Evolutionary conservation across 2,329 filamentous ascomycete species (phyloP).

Genomic region (Colletotrichum liriopes): DNA sequence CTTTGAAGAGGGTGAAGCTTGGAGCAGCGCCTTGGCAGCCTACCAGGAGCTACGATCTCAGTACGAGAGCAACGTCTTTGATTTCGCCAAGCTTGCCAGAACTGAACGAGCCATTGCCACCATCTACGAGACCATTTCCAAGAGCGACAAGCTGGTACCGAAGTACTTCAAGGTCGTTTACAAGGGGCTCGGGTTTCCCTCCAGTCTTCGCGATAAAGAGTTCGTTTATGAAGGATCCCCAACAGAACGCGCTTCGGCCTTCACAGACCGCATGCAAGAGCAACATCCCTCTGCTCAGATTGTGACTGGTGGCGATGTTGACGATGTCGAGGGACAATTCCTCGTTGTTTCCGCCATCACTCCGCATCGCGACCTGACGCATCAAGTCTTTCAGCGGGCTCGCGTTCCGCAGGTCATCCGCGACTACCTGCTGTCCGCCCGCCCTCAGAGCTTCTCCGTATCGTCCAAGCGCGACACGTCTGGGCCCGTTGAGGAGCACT

Average conservation of each 20-base stretch:
- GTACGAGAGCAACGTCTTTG: conserved; percentile 91
- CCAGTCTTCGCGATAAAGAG: conserved; percentile 86
- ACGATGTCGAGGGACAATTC: conserved; percentile 93
- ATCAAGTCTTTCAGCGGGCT: conserved; percentile 90
- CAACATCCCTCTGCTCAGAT: conserved; percentile 91
- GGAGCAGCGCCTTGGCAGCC: conserved; percentile 88
- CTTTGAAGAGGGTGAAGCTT: conserved; percentile 94
- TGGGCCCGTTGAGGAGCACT: conserved; percentile 80
- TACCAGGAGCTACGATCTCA: conserved; percentile 94
- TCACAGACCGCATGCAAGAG: conserved; percentile 93
- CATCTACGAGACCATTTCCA: conserved; percentile 90
- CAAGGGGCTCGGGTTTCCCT: conserved; percentile 89
- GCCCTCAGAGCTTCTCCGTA: conserved; percentile 84
- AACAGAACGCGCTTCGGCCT: conserved; percentile 83
- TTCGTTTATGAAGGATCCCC: conserved; percentile 91
- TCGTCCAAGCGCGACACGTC: conserved; percentile 80
- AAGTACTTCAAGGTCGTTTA: conserved; percentile 95
- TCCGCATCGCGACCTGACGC: conserved; percentile 84
- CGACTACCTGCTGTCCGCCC: conserved; percentile 87
- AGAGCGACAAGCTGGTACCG: conserved; percentile 82
- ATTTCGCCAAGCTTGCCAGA: conserved; percentile 92
- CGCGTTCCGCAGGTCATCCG: conserved; percentile 86
- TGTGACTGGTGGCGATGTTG: conserved; percentile 76
- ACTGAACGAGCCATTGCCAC: conserved; percentile 92
- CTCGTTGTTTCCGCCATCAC: conserved; percentile 86